Evolutionary conservation across 257 asterid species (phyloP).

Genomic region (Datura wrightii): DNA sequence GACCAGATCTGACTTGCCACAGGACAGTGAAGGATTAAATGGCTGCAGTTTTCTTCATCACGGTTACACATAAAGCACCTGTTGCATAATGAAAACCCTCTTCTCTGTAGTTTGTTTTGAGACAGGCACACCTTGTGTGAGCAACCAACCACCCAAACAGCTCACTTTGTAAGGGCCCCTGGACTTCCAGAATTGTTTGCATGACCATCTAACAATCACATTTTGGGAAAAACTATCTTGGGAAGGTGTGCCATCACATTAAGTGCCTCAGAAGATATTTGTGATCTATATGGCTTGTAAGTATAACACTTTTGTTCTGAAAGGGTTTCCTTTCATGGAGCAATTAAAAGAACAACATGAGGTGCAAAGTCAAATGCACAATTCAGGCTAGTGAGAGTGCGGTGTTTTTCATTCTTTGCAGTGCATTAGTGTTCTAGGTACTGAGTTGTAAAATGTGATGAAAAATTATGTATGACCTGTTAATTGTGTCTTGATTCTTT

Average conservation of each 20-base stretch:
- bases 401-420: background rate
- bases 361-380: constrained; percentile 10
- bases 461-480: background rate
- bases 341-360: background rate
- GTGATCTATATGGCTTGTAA: background rate
- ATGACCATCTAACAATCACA: background rate
- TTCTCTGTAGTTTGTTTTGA: no score
- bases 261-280: background rate
- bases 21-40: no score
- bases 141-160: background rate
- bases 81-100: no score
- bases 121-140: background rate
- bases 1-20: no score
- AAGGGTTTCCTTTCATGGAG: no score
- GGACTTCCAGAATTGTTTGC: background rate
- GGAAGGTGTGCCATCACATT: background rate
- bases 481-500: constrained; percentile 20
- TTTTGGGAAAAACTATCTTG: background rate
- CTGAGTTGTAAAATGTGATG: background rate
- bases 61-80: no score
- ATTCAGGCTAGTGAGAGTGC: background rate
- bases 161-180: background rate
- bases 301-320: no score
- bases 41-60: no score
- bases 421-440: background rate